Base-by-base conservation (phyloP, 108 stramenopile species). In the Skeletonema marinoi region DNA sequence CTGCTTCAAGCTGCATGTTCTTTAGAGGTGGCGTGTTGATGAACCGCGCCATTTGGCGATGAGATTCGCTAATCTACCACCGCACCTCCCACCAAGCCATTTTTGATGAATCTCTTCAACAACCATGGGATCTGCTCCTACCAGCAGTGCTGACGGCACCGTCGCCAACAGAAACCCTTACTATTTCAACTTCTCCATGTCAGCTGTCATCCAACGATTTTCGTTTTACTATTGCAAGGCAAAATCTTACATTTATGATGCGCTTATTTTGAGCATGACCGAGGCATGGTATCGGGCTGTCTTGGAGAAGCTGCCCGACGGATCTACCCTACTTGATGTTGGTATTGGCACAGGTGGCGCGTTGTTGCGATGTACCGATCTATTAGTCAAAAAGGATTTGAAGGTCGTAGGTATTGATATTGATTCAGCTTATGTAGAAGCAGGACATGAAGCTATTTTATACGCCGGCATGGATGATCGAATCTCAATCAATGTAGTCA, bases 261-360 rank as follows among this genome's bases (percentile, higher is more conserved):
- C 44, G 9, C 35, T 91, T 3, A 89, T 91, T 63, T 39, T 88
- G n/a, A 31, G 75, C 21, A 88, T 91, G 87, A 91, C 90, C 5
- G 78, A 76, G 35, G 73, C 60, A 41, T 91, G 90, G 90, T 91
- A 91, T 68, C 54, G 61, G 36, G 42, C 71, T 30, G 90, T 91
- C 7, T 51, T 89, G 33, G 39, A 73, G 14, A 59, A 54, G 46
- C 12, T 89, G 30, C 41, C 60, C 1, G 65, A 78, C 25, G 59
- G 68, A 44, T 71, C 78, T 50, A 70, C 70, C 12, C 13, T 91
- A 14, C 74, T 91, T 11, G 90, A 91, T 66, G 85, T 91, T 7
- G 90, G 90, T n/a, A 80, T 91, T 41, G 90, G 90, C 32, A 91
- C 87, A 36, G 88, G 83, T 38, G 74, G 86, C 39, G 86, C 86